Conservation (phyloP, 1,284 basidiomycete species). For the Heterobasidion irregulare region DNA sequence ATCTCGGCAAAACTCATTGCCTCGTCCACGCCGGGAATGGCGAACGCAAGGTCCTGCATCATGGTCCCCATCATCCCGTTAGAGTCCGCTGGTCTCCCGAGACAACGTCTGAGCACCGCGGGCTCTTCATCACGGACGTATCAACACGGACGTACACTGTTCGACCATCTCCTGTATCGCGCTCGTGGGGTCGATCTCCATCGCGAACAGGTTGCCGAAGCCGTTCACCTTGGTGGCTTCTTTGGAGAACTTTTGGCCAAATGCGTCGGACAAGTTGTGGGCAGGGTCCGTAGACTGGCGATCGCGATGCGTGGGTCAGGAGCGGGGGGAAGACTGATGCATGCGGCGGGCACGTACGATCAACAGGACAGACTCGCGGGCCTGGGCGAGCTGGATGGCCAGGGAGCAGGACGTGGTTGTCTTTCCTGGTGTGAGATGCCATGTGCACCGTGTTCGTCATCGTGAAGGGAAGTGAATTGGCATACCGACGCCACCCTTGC, state of each 20-base stretch:
- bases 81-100: constrained; percentile 57
- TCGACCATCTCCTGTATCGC: constrained; percentile 99
- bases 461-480: constrained; percentile 8
- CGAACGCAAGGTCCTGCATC: constrained; percentile 99
- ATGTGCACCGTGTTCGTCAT: neutral
- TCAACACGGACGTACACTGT: constrained; percentile 61
- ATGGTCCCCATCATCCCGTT: constrained; percentile 97
- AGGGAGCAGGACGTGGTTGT: constrained; percentile 94
- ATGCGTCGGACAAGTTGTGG: constrained; percentile 98
- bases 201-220: constrained; percentile 93
- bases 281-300: constrained; percentile 94
- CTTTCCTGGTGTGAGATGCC: constrained; percentile 54
- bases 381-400: constrained; percentile 86
- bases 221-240: constrained; percentile 99
- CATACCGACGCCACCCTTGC: constrained; percentile 91
- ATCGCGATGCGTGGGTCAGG: neutral
- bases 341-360: constrained; percentile 60
- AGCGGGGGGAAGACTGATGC: neutral
- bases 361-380: constrained; percentile 85
- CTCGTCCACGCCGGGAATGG: constrained; percentile 98
- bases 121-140: neutral
- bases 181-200: constrained; percentile 99
- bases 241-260: constrained; percentile 98
- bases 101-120: neutral
- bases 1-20: constrained; percentile 99